These are phyloP conservation scores for Trichoderma gracile DNA, from an alignment of 2,329 filamentous ascomycete genomes.

Conservation along the genomic window DNA sequence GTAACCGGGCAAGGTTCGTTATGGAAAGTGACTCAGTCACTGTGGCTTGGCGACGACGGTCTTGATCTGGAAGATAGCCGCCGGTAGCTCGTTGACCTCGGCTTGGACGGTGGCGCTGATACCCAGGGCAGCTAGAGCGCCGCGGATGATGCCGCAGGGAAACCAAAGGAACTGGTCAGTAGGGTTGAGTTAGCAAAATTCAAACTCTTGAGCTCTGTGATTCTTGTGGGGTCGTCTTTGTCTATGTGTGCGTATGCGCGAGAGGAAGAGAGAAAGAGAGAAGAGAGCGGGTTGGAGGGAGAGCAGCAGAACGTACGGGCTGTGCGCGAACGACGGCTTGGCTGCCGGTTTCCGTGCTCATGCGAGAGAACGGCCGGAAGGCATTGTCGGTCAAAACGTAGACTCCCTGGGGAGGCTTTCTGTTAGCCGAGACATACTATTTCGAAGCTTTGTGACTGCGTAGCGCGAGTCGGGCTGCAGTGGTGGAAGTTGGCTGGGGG, in stretches of 20 bases:
- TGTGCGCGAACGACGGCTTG: slow-evolving; percentile 75
- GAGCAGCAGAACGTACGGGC: slow-evolving; percentile 58
- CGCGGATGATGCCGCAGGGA: slow-evolving; percentile 87
- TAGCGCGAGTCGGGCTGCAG: too few relatives aligned
- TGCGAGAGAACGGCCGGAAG: slow-evolving; percentile 84
- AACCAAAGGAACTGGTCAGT: slow-evolving; percentile 83
- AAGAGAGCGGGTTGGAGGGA: not conserved
- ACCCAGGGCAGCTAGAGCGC: slow-evolving; percentile 87
- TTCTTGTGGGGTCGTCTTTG: too few relatives aligned
- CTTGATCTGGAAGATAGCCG: slow-evolving; percentile 94
- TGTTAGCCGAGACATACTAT: too few relatives aligned
- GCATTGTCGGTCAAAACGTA: slow-evolving; percentile 93
- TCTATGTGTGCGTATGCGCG: not conserved
- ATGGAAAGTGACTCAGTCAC: not conserved
- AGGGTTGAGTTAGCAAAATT: slow-evolving; percentile 23
- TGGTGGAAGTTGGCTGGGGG: too few relatives aligned
- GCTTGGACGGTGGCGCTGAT: slow-evolving; percentile 90
- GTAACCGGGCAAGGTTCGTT: not conserved
- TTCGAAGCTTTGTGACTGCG: too few relatives aligned
- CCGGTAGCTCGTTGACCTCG: slow-evolving; percentile 82
- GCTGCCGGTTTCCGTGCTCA: slow-evolving; percentile 79
- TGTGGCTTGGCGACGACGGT: slow-evolving; percentile 60
- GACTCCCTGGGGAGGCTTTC: slow-evolving; percentile 65
- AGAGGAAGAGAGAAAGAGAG: not conserved
- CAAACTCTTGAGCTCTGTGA: not conserved